Percentiles rank a stretch among this genome's conserved stretches.
Conservation (phyloP, 805 yeast species). For the Candida odintsovae region DNA sequence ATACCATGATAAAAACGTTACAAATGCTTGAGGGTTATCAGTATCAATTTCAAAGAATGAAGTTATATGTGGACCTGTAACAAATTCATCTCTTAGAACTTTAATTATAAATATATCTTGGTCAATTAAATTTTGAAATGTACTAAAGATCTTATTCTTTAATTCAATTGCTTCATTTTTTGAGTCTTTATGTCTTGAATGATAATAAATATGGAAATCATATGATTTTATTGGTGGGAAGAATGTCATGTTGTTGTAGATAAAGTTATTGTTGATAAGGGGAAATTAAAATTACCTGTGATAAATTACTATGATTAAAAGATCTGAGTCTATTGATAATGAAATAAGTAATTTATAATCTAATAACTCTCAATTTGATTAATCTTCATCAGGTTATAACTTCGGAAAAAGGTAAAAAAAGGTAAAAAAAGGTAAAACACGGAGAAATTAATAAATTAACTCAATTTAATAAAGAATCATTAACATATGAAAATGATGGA, state of each 20-base stretch:
- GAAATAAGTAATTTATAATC: too few species aligned
- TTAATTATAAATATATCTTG: slow-evolving; percentile 20
- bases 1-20: slow-evolving; percentile 35
- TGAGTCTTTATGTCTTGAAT: slow-evolving; percentile 28
- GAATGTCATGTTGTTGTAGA: too few species aligned
- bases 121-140: slow-evolving; percentile 32
- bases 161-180: slow-evolving; percentile 30
- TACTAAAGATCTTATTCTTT: slow-evolving; percentile 33
- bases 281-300: too few species aligned
- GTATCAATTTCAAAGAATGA: slow-evolving; percentile 50
- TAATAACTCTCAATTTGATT: too few species aligned
- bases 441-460: neutral
- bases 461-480: too few species aligned
- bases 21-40: slow-evolving; percentile 35
- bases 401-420: neutral
- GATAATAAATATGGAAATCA: slow-evolving; percentile 50
- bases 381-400: too few species aligned
- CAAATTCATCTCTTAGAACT: slow-evolving; percentile 5
- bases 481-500: neutral
- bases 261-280: too few species aligned
- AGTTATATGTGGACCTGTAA: slow-evolving; percentile 39
- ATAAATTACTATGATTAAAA: too few species aligned
- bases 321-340: too few species aligned
- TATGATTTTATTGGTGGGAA: slow-evolving; percentile 28
- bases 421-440: slow-evolving; percentile 6